Base-by-base conservation (phyloP, 1,139 yeast genomes). In the Kodamaea sp. region DNA sequence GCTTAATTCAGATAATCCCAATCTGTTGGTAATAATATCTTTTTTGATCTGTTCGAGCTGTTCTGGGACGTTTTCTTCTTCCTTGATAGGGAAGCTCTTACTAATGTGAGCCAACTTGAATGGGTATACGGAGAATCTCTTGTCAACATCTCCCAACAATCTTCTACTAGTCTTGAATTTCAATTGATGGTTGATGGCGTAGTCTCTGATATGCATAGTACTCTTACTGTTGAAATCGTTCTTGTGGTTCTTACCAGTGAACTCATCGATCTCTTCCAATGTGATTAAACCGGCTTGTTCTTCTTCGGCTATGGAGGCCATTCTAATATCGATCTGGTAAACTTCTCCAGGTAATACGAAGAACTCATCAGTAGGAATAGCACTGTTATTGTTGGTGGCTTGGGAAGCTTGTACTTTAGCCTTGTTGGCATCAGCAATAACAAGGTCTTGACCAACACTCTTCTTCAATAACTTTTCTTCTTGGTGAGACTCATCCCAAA, bases 401-500 rank as follows among this genome's bases (percentile, higher is more conserved):
- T 32, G 26, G 15, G 46, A 38, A 19, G 43, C 44, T 29, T 48
- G 69, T 12, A 84, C 82, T 41, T 70, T 59, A 19, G 66, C 57
- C 31, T 62, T 61, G 22, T 51, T 41, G 19, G 37, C 29, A 22
- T 48, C 53, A 40, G 54, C 38, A 26, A 61, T 50, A 15, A 70
- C 57, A 39, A 76, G 51, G 38, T 77, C 78, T 39, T 59, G 62
- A 24, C 59, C 62, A 26, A 43, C 58, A n/a, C 71, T 59, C 59
- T 66, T 73, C 35, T 66, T 63, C 43, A 84, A 64, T 42, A 82
- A 65, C 26, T 61, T 59, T 35, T 71, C 73, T 62, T 86, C 95
- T 63, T 85, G 95, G 57, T 83, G 86, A 28, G 82, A 73, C 59
- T 84, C 92, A 36, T 82, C 78, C 97, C 98, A 92, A 22, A 76